Base-by-base conservation (phyloP, 2,329 filamentous ascomycete species). In the Penicillium hesseltinei region DNA sequence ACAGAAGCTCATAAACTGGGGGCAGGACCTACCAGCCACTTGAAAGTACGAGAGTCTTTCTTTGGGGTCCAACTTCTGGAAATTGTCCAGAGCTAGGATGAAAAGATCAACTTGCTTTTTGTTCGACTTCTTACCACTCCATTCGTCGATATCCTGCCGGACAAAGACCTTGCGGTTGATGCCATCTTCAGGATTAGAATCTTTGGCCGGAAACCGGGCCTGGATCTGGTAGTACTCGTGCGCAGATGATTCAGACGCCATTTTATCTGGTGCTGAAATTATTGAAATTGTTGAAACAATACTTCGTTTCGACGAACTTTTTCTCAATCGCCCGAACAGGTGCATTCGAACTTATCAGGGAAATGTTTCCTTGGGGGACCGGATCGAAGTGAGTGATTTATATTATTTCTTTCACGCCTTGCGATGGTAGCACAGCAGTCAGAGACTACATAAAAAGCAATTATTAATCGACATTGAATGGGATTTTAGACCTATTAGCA, bases 91-190 rank as follows among this genome's bases (percentile, higher is more conserved):
- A 19, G 61, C 62, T 25, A 56, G 43, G 8, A 63, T 43, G 19
- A 65, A 65, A 23, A 65, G 54, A 25, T 58, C 53, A 0, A 65
- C 52, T 44, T 65, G 59, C 21, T 44, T 62, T n/a, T 60, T 56
- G 40, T 65, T 63, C 3, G 44, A 51, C 17, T 33, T 46, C 6
- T 62, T 54, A 8, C 27, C 29, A 33, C 55, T 62, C 62, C 59
- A 65, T 46, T 55, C 25, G 35, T 65, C 62, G 27, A 65, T 62
- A 7, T 65, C 50, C 38, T 65, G 54, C 7, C 58, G 58, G 21
- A 62, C 27, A 29, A 48, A 48, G 13, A 61, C 61, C 48, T 43
- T 40, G 4, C 51, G 36, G 29, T 54, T 49, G 21, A 54, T 42
- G 6, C 51, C 51, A 29, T 58, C 39, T 15, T 49, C 17, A 10